Percentiles rank a stretch among this genome's conserved stretches.
Conservation (phyloP, 108 stramenopile genomes). For the Conticribra weissflogii region DNA sequence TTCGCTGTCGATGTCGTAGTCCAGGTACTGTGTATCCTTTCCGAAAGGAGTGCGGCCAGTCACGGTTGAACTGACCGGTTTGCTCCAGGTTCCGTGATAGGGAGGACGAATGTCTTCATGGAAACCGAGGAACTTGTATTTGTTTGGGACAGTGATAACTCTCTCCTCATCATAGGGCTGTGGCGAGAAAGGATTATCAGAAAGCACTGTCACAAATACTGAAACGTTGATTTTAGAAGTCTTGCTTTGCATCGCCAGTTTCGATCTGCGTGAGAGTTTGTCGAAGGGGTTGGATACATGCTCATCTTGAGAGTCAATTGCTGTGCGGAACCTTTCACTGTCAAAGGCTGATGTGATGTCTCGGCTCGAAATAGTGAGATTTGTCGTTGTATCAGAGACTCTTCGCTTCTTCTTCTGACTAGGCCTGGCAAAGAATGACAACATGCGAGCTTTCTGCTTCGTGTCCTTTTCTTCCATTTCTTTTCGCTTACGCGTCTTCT, state of each 20-base stretch:
- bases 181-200: slow-evolving; percentile 58
- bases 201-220: slow-evolving; percentile 49
- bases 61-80: slow-evolving; percentile 62
- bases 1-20: slow-evolving; percentile 92
- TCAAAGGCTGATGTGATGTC: slow-evolving; percentile 48
- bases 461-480: slow-evolving; percentile 49
- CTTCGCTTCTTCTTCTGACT: slow-evolving; percentile 37
- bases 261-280: slow-evolving; percentile 12
- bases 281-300: slow-evolving; percentile 23
- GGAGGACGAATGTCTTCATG: slow-evolving; percentile 86
- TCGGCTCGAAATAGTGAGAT: background rate
- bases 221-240: slow-evolving; percentile 37
- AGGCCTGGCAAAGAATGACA: slow-evolving; percentile 65
- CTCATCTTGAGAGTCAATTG: slow-evolving; percentile 31
- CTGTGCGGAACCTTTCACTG: slow-evolving; percentile 49
- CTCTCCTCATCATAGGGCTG: slow-evolving; percentile 77
- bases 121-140: slow-evolving; percentile 82
- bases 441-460: slow-evolving; percentile 67
- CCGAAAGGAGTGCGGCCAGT: slow-evolving; percentile 78
- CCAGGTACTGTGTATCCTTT: slow-evolving; percentile 65
- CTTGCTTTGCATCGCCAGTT: slow-evolving; percentile 17
- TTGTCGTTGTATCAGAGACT: slow-evolving; percentile 1
- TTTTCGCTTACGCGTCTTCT: slow-evolving; percentile 52
- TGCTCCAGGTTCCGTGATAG: slow-evolving; percentile 93
- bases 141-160: slow-evolving; percentile 69